Base-by-base conservation (phyloP, 179 eudicot species). In the Carnegiea gigantea region DNA sequence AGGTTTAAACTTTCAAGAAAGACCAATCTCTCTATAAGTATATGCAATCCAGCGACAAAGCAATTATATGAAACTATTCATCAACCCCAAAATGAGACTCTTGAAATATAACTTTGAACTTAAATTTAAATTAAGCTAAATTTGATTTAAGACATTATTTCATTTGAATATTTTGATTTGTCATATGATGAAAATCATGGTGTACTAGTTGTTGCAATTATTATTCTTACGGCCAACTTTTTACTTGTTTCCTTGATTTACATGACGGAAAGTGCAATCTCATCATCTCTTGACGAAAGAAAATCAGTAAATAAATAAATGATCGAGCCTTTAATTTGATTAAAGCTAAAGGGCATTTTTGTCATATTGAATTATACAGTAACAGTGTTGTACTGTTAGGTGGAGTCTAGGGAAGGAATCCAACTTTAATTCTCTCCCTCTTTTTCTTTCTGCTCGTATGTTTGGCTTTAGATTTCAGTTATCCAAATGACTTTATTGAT, bases 341-440 rank as follows among this genome's bases (percentile, higher is more conserved):
- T 86, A 89, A 92, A 92, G 93, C 85, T 82, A 89, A 92, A 90
- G 93, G 97, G 93, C 81, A 86, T 44, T 87, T 84, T 86, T 88
- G 98, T 87, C 92, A 88, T 81, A 23, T 43, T 77, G 17, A 57
- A 57, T 65, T 62, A 60, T 14, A 20, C 11, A 48, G 13, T 44
- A 44, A 9, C 48, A 44, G 12, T 7, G 13, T 38, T 38, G 51
- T 7, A 48, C 1, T 44, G 9, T 6, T 44, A 48, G 51, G 51
- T 10, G 15, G 15, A 13, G 53, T 9, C 9, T 40, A 40, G 14
- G 71, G 13, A 65, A 73, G 80, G 81, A 80, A 83, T 79, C 84
- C 75, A 73, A 77, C 84, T 83, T 83, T 65, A 44, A 74, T 84
- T 30, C 38, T 62, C 21, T 38, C 49, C 0, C 23, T 54, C 23